These are phyloP conservation scores for Xylaria sp. DNA, from an alignment of 2,329 filamentous ascomycete species.

Conservation along the genomic window DNA sequence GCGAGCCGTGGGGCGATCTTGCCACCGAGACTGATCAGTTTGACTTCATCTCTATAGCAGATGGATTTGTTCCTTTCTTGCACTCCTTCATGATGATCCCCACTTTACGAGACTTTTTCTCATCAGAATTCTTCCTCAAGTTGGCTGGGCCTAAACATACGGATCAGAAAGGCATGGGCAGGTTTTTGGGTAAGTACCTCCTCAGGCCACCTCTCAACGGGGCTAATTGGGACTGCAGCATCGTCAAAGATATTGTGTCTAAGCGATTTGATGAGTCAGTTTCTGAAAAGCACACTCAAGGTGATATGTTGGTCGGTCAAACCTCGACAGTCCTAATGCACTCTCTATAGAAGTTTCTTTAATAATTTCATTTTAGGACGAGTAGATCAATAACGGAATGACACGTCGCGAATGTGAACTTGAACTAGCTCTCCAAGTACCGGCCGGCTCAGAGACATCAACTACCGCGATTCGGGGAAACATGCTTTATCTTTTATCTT, in stretches of 20 bases:
- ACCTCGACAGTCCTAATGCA: background rate
- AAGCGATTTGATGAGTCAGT: conserved; percentile 27
- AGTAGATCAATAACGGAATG: too few relatives aligned
- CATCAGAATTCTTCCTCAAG: conserved; percentile 33
- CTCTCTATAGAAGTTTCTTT: background rate
- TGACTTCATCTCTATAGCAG: conserved; percentile 33
- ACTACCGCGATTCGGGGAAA: conserved; percentile 54
- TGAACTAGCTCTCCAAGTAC: conserved; percentile 40
- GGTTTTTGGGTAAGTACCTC: conserved; percentile 31
- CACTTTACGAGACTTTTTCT: conserved; percentile 30
- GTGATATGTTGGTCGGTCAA: conserved; percentile 34
- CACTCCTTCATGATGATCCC: conserved; percentile 36
- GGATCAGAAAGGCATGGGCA: conserved; percentile 35
- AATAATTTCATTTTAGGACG: conserved; percentile 43
- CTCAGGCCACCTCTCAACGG: background rate
- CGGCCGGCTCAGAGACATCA: conserved; percentile 55
- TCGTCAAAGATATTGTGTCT: conserved; percentile 29
- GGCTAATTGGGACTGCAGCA: conserved; percentile 20
- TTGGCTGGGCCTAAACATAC: conserved; percentile 33
- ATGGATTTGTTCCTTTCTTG: conserved; percentile 31
- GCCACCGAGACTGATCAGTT: conserved; percentile 35
- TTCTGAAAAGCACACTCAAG: background rate
- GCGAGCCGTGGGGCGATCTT: conserved; percentile 37
- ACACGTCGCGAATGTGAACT: conserved; percentile 41
- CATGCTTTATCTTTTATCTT: conserved; percentile 54